Conservation (phyloP, 257 asterid species). For the Salvia rosmarinus region DNA sequence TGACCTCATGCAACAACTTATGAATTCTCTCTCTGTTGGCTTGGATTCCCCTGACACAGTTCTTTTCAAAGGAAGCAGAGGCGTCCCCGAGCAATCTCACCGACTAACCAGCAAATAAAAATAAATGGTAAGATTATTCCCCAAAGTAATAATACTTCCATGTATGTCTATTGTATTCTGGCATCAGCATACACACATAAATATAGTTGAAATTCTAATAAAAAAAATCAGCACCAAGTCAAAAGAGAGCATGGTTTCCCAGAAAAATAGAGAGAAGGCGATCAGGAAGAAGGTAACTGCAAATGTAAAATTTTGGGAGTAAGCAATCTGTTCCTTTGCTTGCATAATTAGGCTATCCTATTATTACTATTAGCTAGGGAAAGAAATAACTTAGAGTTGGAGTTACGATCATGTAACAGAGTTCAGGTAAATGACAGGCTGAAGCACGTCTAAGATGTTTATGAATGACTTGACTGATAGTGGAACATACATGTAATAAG, state of each 20-base stretch:
- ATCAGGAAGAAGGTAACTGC: not conserved
- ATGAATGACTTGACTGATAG: conserved; percentile 12
- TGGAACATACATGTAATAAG: conserved; percentile 74
- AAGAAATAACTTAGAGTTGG: not conserved
- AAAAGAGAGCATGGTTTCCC: conserved; percentile 14
- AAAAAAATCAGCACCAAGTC: not conserved
- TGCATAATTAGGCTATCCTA: not conserved
- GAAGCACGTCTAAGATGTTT: not conserved
- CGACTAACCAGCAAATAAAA: conserved; percentile 53
- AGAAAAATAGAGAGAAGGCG: not conserved
- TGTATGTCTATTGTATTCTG: not conserved
- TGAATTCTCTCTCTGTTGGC: conserved; percentile 87
- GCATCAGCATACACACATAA: not conserved
- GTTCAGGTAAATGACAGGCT: not conserved
- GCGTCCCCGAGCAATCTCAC: conserved; percentile 95
- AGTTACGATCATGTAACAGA: not conserved
- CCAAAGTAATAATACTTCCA: not conserved
- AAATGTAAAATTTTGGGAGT: not conserved
- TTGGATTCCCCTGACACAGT: conserved; percentile 90
- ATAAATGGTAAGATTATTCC: conserved; percentile 20
- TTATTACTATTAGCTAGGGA: not conserved
- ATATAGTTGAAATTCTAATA: not conserved
- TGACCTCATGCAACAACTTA: conserved; percentile 83
- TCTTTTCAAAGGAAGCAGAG: conserved; percentile 92
- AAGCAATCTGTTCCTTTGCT: not conserved